Percentiles rank a stretch among this genome's conserved stretches.
These are phyloP conservation scores for Hanseniaspora meyeri DNA, from an alignment of 805 yeast genomes.

Conservation along the genomic window DNA sequence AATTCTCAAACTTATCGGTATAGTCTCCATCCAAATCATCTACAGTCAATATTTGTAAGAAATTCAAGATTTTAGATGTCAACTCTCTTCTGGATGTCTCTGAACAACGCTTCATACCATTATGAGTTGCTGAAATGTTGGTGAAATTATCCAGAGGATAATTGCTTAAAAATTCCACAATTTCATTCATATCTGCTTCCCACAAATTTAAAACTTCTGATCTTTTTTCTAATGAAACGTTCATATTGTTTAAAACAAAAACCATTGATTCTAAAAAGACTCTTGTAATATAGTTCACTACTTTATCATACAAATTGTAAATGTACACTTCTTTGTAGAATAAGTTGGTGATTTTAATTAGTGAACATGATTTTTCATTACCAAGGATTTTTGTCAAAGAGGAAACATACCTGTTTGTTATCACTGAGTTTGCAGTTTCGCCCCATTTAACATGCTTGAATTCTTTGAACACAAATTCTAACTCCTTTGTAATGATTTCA, in stretches of 20 bases:
- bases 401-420: conserved; percentile 52
- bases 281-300: conserved; percentile 50
- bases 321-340: conserved; percentile 59
- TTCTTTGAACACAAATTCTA: conserved; percentile 70
- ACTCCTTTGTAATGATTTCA: conserved; percentile 44
- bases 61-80: background rate
- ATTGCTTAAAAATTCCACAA: background rate
- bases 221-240: background rate
- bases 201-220: conserved; percentile 2
- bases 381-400: conserved; percentile 41
- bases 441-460: conserved; percentile 69
- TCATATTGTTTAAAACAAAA: conserved; percentile 43
- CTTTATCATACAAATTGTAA: conserved; percentile 61
- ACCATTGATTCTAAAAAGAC: conserved; percentile 48
- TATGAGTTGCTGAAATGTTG: conserved; percentile 4
- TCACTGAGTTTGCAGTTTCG: conserved; percentile 48
- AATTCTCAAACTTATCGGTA: conserved; percentile 26
- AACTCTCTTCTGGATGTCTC: background rate
- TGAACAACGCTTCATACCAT: conserved; percentile 11
- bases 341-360: conserved; percentile 29
- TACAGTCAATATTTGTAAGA: background rate
- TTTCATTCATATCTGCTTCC: background rate
- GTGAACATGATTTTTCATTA: conserved; percentile 32
- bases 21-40: conserved; percentile 23
- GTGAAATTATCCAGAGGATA: background rate